These are phyloP conservation scores for Crithidia fasciculata DNA, from an alignment of 208 protist species.

Conservation along the genomic window DNA sequence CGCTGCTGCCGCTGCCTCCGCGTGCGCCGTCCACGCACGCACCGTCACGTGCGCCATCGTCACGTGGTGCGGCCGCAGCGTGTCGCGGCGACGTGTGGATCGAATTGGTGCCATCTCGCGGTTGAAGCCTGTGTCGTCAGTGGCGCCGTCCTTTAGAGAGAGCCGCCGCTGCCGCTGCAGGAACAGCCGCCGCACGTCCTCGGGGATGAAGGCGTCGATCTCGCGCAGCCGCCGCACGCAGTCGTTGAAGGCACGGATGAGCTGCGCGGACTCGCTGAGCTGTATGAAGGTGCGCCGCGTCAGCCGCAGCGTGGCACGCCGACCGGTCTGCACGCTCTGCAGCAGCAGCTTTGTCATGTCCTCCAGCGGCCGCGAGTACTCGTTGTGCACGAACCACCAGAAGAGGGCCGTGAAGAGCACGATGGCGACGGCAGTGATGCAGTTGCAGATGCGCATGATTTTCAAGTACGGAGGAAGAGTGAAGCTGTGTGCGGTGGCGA, in stretches of 20 bases:
- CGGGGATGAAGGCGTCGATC: slow-evolving; percentile 10
- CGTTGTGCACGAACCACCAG: background rate
- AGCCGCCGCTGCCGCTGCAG: slow-evolving; percentile 6
- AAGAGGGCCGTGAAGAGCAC: background rate
- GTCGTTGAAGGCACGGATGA: slow-evolving; percentile 11
- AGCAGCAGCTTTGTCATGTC: slow-evolving; percentile 5
- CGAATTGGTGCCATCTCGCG: background rate
- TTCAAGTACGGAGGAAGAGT: background rate
- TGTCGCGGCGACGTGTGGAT: background rate
- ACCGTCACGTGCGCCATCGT: background rate
- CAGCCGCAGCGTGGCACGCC: background rate
- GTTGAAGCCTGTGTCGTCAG: background rate
- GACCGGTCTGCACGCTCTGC: background rate
- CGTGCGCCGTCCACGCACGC: background rate
- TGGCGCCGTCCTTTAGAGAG: background rate
- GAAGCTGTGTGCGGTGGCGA: background rate
- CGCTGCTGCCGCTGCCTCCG: too few species aligned
- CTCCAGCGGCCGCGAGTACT: slow-evolving; percentile 1
- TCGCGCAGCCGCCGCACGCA: slow-evolving; percentile 5
- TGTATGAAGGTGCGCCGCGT: background rate
- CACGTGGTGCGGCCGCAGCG: background rate
- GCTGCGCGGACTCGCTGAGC: slow-evolving; percentile 4
- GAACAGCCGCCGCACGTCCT: background rate
- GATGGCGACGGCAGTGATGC: background rate
- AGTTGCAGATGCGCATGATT: background rate